Conservation (phyloP, 192 early-diverging fungal genomes). For the Coemansia sp. region DNA sequence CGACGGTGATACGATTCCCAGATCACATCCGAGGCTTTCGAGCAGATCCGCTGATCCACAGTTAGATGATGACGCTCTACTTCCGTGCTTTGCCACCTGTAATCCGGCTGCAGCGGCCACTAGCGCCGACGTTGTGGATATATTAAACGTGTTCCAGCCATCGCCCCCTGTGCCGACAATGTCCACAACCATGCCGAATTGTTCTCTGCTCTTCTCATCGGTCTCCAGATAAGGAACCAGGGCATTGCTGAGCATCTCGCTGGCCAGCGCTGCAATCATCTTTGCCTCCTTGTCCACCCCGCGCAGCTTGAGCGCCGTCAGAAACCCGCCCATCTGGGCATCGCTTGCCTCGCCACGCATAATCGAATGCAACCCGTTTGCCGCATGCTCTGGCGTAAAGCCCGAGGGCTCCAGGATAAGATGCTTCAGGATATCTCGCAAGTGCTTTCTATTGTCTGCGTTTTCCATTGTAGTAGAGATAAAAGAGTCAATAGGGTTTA, state of each 20-base stretch:
- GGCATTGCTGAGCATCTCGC: constrained; percentile 71
- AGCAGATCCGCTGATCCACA: constrained; percentile 94
- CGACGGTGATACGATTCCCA: constrained; percentile 64
- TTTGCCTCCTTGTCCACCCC: constrained; percentile 71
- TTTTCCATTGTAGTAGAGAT: background rate
- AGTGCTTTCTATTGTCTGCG: constrained; percentile 12
- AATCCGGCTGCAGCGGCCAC: constrained; percentile 90
- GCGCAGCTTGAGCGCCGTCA: constrained; percentile 72
- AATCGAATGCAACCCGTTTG: constrained; percentile 64
- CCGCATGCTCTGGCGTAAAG: constrained; percentile 62
- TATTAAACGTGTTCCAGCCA: constrained; percentile 97
- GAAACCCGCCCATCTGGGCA: constrained; percentile 87
- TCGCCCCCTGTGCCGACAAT: constrained; percentile 99
- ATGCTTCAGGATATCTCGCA: constrained; percentile 65
- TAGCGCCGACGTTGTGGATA: constrained; percentile 87
- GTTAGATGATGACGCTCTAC: constrained; percentile 84
- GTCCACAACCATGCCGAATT: constrained; percentile 64
- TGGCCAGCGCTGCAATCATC: constrained; percentile 78
- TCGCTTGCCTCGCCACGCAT: constrained; percentile 77
- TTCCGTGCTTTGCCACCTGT: constrained; percentile 94
- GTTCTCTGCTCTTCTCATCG: constrained; percentile 35
- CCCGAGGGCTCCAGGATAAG: constrained; percentile 62
- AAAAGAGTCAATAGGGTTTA: background rate
- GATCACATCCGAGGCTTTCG: constrained; percentile 77
- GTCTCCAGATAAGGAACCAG: constrained; percentile 57